phyloP scores from a whole-genome alignment of 2,329 filamentous ascomycete genomes.

The Eurotiales sp. region DNA sequence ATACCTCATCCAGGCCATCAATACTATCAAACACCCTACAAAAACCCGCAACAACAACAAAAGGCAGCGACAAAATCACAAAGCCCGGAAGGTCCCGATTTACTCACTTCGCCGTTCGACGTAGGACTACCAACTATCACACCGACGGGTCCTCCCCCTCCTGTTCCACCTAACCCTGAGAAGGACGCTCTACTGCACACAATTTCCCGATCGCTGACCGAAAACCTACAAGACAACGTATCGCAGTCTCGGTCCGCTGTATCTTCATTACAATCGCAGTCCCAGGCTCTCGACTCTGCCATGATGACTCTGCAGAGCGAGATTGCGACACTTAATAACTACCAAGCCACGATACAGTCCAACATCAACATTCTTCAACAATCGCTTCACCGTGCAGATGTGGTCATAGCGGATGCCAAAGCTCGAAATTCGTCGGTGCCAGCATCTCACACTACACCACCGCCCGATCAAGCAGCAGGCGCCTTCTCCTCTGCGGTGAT shows the following conservation, averaged over 20 bases:
- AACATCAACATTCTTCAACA: slow-evolving; percentile 78
- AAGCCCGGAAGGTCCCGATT: slow-evolving; percentile 46
- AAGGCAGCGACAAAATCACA: slow-evolving; percentile 14
- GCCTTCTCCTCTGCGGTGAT: slow-evolving; percentile 16
- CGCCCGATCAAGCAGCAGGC: slow-evolving; percentile 18
- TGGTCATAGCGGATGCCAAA: slow-evolving; percentile 69
- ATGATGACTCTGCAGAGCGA: slow-evolving; percentile 70
- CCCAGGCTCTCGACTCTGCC: slow-evolving; percentile 68
- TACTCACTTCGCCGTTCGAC: slow-evolving; percentile 62
- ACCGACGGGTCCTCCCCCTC: slow-evolving; percentile 60
- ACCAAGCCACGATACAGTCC: slow-evolving; percentile 66
- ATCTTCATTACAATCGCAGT: slow-evolving; percentile 72
- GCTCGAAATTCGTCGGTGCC: slow-evolving; percentile 43
- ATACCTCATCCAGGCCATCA: neutral
- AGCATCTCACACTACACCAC: too few relatives aligned
- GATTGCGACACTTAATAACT: slow-evolving; percentile 63
- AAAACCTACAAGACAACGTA: slow-evolving; percentile 65
- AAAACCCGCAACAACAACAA: slow-evolving; percentile 1
- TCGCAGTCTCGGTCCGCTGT: slow-evolving; percentile 71
- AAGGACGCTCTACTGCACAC: slow-evolving; percentile 82
- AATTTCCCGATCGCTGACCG: slow-evolving; percentile 65
- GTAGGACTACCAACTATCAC: slow-evolving; percentile 51
- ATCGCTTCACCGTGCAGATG: slow-evolving; percentile 73
- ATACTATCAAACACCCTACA: slow-evolving; percentile 8
- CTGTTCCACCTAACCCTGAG: slow-evolving; percentile 91